These are phyloP conservation scores for Ampelocalamus luodianensis DNA, from an alignment of 176 grass and related monocot genomes.

Conservation along the genomic window DNA sequence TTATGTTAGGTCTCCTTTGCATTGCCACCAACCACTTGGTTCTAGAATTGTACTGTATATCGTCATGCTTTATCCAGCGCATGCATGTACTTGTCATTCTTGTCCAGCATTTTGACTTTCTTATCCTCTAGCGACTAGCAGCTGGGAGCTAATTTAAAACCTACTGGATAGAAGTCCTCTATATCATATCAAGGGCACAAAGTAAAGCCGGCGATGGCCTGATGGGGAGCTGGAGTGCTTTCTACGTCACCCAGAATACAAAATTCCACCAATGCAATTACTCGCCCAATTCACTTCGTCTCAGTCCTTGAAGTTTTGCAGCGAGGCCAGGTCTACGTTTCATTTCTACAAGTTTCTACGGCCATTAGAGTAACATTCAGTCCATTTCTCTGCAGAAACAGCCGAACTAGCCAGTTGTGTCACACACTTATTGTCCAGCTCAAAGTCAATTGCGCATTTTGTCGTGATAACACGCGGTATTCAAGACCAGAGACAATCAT, in stretches of 20 bases:
- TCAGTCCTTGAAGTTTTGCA: constrained; percentile 18
- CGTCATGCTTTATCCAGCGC: background rate
- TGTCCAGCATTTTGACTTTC: constrained; percentile 3
- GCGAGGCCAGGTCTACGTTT: background rate
- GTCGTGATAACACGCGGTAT: background rate
- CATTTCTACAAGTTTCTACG: background rate
- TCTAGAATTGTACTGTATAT: background rate
- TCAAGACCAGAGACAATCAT: constrained; percentile 21
- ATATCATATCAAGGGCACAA: background rate
- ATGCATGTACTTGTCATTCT: background rate
- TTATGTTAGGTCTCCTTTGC: background rate
- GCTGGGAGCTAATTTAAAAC: background rate
- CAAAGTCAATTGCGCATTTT: background rate
- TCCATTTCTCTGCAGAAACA: constrained; percentile 16
- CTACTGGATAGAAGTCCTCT: background rate
- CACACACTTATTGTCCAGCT: background rate
- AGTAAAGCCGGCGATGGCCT: constrained; percentile 2
- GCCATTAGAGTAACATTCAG: background rate
- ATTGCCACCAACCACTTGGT: background rate
- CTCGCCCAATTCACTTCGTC: constrained; percentile 26
- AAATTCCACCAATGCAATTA: background rate
- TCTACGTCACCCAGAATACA: background rate
- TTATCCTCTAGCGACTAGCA: background rate
- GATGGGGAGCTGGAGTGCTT: constrained; percentile 10
- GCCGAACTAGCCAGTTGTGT: background rate